Evolutionary conservation across 148 eudicot species (phyloP), one percentile per base, ranked within the genome.

Genomic region (Bassia scoparia): DNA sequence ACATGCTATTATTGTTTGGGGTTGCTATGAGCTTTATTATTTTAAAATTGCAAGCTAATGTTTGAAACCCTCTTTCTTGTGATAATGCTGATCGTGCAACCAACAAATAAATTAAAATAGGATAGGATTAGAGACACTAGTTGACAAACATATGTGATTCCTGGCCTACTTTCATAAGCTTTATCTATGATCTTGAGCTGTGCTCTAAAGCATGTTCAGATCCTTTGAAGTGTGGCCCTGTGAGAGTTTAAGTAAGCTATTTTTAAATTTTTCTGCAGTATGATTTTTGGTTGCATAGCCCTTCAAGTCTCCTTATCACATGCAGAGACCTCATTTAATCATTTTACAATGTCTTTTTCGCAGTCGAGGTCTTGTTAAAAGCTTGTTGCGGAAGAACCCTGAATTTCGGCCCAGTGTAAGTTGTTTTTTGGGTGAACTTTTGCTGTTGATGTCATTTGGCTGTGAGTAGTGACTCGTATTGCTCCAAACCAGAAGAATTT

Each of bases 341-440:
- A 30, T 72, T 31, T 71, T 62, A 43, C 61, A 9, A 17, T 49
- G 76, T 76, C 74, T 30, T 78, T n/a, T 85, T 72, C 81, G 78
- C 93, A 94, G 98, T 69, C 96, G 93, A 62, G 88, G 97, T 68
- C 90, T 94, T 48, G 76, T 94, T 76, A 94, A 94, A 79, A 94
- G 96, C 84, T 83, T 94, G 89, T 88, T 94, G 87, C 81, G 97
- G 83, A 94, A 89, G 80, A 94, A 94, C 74, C 98, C 98, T 43
- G 98, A 88, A 77, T 81, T 89, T 70, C 80, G 98, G 72, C 97
- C 98, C 74, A 88, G 87, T 81, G 98, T 94, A 86, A 70, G 83
- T 71, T 33, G 72, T 69, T 15, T 34, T 69, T 26, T 79, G 35
- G 30, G 63, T 31, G 5, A 41, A 52, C 31, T 27, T 48, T 73